Percentiles rank a stretch among this genome's conserved stretches.
Conservation (phyloP, 2,329 filamentous ascomycete genomes). For the Fusarium verticillioides region DNA sequence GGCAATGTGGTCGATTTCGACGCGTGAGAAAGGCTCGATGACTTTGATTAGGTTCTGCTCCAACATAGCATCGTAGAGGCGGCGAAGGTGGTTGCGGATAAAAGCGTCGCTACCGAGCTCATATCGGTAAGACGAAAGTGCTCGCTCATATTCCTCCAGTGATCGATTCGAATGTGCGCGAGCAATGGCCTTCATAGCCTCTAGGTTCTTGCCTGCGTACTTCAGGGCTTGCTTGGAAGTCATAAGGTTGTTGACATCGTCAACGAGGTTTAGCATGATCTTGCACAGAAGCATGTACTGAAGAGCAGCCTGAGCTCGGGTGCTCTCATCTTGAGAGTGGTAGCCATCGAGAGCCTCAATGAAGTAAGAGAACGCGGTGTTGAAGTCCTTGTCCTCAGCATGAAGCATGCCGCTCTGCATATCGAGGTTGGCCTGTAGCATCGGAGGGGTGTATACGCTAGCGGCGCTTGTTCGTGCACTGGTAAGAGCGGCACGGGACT, state of each 20-base stretch:
- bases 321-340: constrained; percentile 87
- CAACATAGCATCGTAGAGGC: constrained; percentile 97
- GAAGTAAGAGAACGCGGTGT: constrained; percentile 98
- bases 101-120: constrained; percentile 95
- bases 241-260: constrained; percentile 96
- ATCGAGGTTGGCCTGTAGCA: constrained; percentile 94
- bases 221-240: constrained; percentile 95
- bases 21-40: constrained; percentile 97
- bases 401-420: constrained; percentile 99
- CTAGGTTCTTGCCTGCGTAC: constrained; percentile 93
- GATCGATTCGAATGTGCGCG: constrained; percentile 95
- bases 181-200: constrained; percentile 99
- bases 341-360: constrained; percentile 99
- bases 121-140: constrained; percentile 88
- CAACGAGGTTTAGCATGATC: constrained; percentile 97
- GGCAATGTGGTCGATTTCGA: constrained; percentile 96
- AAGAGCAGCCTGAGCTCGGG: constrained; percentile 92
- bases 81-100: constrained; percentile 95
- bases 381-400: constrained; percentile 98
- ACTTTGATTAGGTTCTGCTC: constrained; percentile 99
- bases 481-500: constrained; percentile 93
- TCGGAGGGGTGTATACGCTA: constrained; percentile 94
- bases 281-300: constrained; percentile 99
- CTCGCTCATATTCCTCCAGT: constrained; percentile 95
- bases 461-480: constrained; percentile 94